Evolutionary conservation across 2,329 filamentous ascomycete genomes (phyloP).

Genomic region (Didymella pinodella): DNA sequence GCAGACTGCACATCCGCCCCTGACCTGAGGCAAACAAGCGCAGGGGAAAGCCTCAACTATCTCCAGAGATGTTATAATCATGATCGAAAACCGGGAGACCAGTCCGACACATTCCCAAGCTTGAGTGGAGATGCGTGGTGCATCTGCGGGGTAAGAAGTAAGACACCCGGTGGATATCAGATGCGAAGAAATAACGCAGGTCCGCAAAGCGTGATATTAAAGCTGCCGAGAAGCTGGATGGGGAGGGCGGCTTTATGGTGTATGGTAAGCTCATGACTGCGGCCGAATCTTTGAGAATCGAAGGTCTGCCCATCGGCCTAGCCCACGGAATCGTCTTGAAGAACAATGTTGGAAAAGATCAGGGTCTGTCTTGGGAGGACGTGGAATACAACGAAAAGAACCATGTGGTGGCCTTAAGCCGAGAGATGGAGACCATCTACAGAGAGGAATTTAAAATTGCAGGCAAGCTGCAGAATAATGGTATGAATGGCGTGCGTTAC

Average conservation of each 20-base stretch:
- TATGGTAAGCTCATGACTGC: constrained; percentile 57
- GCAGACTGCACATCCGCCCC: too few species aligned
- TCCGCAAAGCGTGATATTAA: constrained; percentile 56
- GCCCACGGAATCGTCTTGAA: constrained; percentile 56
- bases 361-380: constrained; percentile 55
- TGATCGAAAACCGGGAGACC: constrained; percentile 13
- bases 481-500: constrained; percentile 4
- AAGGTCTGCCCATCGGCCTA: constrained; percentile 55
- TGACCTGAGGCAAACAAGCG: neutral
- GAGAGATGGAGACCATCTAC: constrained; percentile 56
- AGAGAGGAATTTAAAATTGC: constrained; percentile 21
- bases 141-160: constrained; percentile 19
- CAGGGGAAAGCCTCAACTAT: neutral
- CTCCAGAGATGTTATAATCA: neutral
- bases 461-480: neutral
- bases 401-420: constrained; percentile 52
- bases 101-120: constrained; percentile 8
- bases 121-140: constrained; percentile 16
- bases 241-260: constrained; percentile 57
- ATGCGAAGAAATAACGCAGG: neutral
- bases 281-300: constrained; percentile 51
- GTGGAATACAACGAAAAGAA: constrained; percentile 54
- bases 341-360: constrained; percentile 53
- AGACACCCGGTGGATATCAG: neutral
- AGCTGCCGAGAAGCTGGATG: constrained; percentile 56